Conservation (phyloP, 2,329 filamentous ascomycete genomes). For the Atkinsonella texensis region DNA sequence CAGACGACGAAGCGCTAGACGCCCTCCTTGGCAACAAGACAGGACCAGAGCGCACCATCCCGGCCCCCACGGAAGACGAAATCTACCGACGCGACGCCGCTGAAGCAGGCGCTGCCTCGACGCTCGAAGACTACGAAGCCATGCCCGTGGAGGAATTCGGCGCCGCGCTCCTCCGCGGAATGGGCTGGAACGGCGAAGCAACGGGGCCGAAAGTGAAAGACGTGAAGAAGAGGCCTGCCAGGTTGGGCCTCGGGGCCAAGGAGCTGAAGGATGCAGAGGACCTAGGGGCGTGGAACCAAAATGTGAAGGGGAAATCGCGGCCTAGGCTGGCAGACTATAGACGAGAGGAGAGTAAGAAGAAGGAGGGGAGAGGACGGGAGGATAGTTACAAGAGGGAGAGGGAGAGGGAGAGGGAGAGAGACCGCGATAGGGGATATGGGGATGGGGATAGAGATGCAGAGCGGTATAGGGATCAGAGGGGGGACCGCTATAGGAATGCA, state of each 20-base stretch:
- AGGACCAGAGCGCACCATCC: slow-evolving; percentile 37
- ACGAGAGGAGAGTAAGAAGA: slow-evolving; percentile 30
- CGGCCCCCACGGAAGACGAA: slow-evolving; percentile 44
- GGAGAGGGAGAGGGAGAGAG: slow-evolving; percentile 29
- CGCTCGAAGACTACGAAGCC: slow-evolving; percentile 72
- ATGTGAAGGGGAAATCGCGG: slow-evolving; percentile 34
- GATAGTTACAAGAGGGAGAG: slow-evolving; percentile 36
- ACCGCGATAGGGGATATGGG: slow-evolving; percentile 24
- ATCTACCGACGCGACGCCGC: slow-evolving; percentile 60
- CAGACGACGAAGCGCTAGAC: slow-evolving; percentile 48
- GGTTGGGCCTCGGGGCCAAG: slow-evolving; percentile 83
- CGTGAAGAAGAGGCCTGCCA: slow-evolving; percentile 61
- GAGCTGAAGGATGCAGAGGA: slow-evolving; percentile 61
- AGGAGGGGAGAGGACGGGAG: slow-evolving; percentile 28
- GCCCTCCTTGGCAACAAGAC: slow-evolving; percentile 49
- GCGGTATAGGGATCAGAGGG: slow-evolving; percentile 11
- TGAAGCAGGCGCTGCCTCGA: slow-evolving; percentile 61
- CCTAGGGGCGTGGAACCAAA: slow-evolving; percentile 69
- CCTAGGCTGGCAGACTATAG: slow-evolving; percentile 40
- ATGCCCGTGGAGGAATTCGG: slow-evolving; percentile 94
- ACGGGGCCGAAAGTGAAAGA: slow-evolving; percentile 43
- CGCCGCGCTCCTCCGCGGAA: slow-evolving; percentile 75
- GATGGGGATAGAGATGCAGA: slow-evolving; percentile 14
- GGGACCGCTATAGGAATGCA: slow-evolving; percentile 3
- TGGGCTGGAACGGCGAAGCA: slow-evolving; percentile 79